Conservation (phyloP, 169 alveolate species). For the Plasmodium sp. region DNA sequence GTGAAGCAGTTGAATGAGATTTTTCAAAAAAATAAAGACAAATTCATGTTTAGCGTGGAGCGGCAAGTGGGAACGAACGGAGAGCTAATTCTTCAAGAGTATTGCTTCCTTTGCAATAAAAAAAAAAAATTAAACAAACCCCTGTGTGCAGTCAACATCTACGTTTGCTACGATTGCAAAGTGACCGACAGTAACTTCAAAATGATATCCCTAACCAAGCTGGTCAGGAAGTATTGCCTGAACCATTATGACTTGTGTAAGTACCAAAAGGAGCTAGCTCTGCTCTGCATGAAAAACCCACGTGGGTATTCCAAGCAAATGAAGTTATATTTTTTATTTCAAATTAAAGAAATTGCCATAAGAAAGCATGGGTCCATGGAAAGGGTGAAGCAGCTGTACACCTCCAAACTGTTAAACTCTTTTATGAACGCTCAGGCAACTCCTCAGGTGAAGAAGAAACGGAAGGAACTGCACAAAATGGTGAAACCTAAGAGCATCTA, state of each 20-base stretch:
- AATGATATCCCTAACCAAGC: constrained; percentile 56
- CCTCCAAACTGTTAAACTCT: constrained; percentile 6
- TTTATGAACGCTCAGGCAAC: not conserved
- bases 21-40: constrained; percentile 27
- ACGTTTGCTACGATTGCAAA: constrained; percentile 66
- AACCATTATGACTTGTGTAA: constrained; percentile 24
- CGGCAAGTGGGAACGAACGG: not conserved
- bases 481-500: constrained; percentile 33
- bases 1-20: constrained; percentile 6
- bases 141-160: constrained; percentile 17
- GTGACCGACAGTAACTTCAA: constrained; percentile 35
- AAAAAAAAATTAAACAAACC: constrained; percentile 45
- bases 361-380: constrained; percentile 58
- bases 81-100: not conserved
- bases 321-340: constrained; percentile 57
- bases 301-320: constrained; percentile 63
- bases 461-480: constrained; percentile 11
- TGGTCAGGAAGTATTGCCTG: constrained; percentile 46
- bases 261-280: constrained; percentile 44
- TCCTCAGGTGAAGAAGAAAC: not conserved
- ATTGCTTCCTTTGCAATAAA: constrained; percentile 49
- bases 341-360: constrained; percentile 71
- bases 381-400: constrained; percentile 14
- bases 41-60: constrained; percentile 51
- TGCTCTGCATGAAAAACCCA: constrained; percentile 48